These are phyloP conservation scores for Teratosphaeria viscida DNA, from an alignment of 2,329 filamentous ascomycete species.

Conservation along the genomic window DNA sequence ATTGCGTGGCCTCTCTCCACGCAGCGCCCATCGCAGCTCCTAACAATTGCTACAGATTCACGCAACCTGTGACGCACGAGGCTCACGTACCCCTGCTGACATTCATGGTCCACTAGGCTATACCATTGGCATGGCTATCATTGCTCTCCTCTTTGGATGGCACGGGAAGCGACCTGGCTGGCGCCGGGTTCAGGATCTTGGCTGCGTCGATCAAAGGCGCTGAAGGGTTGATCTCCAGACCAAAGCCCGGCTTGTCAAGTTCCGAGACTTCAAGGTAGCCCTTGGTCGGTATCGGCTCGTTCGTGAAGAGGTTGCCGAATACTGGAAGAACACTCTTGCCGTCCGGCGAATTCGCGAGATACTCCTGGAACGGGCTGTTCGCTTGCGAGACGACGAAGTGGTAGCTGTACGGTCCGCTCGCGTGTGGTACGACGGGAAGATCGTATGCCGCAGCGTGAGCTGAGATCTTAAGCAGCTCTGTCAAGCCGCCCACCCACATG, in stretches of 20 bases:
- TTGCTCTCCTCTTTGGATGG: slow-evolving; percentile 13
- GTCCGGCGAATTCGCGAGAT: slow-evolving; percentile 84
- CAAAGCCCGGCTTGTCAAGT: slow-evolving; percentile 84
- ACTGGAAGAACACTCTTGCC: slow-evolving; percentile 83
- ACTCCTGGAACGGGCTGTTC: slow-evolving; percentile 92
- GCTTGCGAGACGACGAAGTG: slow-evolving; percentile 91
- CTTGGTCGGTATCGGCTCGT: slow-evolving; percentile 78
- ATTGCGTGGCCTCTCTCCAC: too few relatives aligned
- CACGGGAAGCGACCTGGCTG: slow-evolving; percentile 28
- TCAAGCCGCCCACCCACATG: slow-evolving; percentile 94
- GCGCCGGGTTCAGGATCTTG: slow-evolving; percentile 60
- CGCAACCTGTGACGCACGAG: neutral
- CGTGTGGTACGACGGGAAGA: slow-evolving; percentile 89
- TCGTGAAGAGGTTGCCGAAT: slow-evolving; percentile 80
- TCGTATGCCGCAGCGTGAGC: slow-evolving; percentile 88
- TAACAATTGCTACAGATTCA: too few relatives aligned
- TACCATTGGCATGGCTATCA: neutral
- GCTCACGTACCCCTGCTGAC: neutral
- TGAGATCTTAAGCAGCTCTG: slow-evolving; percentile 79
- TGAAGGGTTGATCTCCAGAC: slow-evolving; percentile 72
- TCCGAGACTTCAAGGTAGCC: slow-evolving; percentile 71
- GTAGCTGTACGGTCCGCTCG: slow-evolving; percentile 87
- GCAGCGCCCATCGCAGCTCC: too few relatives aligned
- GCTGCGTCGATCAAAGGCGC: slow-evolving; percentile 69
- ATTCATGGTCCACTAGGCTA: neutral